Evolutionary conservation across 1,139 yeast species (phyloP).

Genomic region (Torulaspora pretoriensis): DNA sequence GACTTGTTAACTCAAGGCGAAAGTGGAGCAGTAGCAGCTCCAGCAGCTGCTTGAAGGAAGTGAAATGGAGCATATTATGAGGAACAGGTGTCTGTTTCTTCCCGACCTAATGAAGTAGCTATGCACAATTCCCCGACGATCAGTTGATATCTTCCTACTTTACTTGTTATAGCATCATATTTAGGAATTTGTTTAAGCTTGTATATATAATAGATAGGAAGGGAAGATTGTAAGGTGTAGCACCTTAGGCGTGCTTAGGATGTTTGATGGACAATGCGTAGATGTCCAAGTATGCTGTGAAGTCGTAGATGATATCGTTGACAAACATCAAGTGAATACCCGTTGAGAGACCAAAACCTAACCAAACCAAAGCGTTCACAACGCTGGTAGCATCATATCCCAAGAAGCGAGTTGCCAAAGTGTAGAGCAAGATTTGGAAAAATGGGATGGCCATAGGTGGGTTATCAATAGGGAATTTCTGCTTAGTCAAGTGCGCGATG

Average conservation of each 20-base stretch:
- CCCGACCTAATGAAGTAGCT: constrained; percentile 7
- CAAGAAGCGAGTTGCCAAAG: constrained; percentile 40
- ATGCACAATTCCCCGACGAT: constrained; percentile 3
- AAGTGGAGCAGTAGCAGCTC: constrained; percentile 40
- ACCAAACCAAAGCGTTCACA: constrained; percentile 54
- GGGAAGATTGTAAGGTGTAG: constrained; percentile 6
- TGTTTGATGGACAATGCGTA: constrained; percentile 83
- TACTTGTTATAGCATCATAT: constrained; percentile 5
- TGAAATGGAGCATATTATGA: not conserved
- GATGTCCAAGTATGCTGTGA: constrained; percentile 78
- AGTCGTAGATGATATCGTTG: constrained; percentile 75
- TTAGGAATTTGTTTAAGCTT: constrained; percentile 16
- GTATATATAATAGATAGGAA: constrained; percentile 17
- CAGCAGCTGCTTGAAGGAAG: constrained; percentile 18
- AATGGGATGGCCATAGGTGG: constrained; percentile 67
- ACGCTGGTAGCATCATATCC: constrained; percentile 42
- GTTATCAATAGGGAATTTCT: constrained; percentile 67
- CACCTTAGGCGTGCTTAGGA: constrained; percentile 46
- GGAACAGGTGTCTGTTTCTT: not conserved
- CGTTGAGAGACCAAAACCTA: constrained; percentile 68
- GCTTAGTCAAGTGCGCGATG: constrained; percentile 79
- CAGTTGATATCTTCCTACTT: constrained; percentile 4
- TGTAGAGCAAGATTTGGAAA: constrained; percentile 47
- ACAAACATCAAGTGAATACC: constrained; percentile 80
- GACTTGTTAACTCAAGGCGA: constrained; percentile 79